Evolutionary conservation across 805 yeast species (phyloP).

Genomic region (Barnettozyma pratensis): DNA sequence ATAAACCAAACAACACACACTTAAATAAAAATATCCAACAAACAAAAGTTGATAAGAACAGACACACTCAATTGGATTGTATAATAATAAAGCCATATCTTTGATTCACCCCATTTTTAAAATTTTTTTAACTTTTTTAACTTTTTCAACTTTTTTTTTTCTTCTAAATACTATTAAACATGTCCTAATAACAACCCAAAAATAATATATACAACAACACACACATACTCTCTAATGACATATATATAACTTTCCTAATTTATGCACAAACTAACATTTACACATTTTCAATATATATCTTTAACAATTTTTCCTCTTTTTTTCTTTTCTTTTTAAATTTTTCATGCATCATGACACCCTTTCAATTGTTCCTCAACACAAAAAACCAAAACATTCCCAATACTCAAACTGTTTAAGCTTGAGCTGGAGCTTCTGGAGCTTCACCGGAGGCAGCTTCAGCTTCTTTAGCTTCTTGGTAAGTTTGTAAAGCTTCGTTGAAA

Average conservation of each 20-base stretch:
- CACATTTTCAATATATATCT: neutral
- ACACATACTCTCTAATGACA: neutral
- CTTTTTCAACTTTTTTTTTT: neutral
- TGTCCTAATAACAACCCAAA: neutral
- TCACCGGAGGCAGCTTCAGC: conserved; percentile 9
- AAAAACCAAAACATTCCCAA: neutral
- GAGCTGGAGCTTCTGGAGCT: conserved; percentile 10
- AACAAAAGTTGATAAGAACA: neutral
- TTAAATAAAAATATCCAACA: neutral
- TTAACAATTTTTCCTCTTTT: neutral
- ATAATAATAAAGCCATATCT: neutral
- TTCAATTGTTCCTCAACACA: neutral
- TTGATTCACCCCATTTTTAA: neutral
- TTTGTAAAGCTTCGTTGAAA: conserved; percentile 90
- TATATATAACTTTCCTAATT: neutral
- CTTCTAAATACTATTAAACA: neutral
- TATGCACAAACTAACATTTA: neutral
- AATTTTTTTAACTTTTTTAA: neutral
- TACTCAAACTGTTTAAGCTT: conserved; percentile 8
- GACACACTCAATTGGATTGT: neutral
- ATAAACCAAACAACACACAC: conserved; percentile 3
- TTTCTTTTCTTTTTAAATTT: neutral
- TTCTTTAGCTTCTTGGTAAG: conserved; percentile 86
- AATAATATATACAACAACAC: neutral
- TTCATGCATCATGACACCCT: neutral